Evolutionary conservation across 306 rosid genomes (phyloP), one percentile per base, ranked within the genome.

Genomic region (Cucumis cinereus): DNA sequence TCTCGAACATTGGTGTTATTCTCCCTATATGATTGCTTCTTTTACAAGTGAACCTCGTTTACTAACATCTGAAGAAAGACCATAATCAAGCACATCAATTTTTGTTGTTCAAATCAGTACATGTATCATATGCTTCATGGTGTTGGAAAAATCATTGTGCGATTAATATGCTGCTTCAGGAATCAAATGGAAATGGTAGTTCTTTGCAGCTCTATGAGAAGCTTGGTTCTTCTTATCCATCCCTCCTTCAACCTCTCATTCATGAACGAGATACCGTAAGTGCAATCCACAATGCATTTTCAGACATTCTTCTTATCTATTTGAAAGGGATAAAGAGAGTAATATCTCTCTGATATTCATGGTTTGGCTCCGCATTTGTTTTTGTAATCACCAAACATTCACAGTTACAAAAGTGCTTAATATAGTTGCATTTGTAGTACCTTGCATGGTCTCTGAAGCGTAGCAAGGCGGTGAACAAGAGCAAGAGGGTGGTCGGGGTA

Each of bases 391-490:
- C 11, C 10, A 60, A 3, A 35, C 49, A 3, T 35, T 64, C 20
- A 3, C 71, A 40, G 19, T 59, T 59, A 10, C 23, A 53, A 73
- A 73, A 19, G 47, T 73, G 3, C 38, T 62, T 63, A 66, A 17
- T 13, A 13, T 16, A 52, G 43, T 53, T 70, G 23, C 57, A 70
- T 77, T 80, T 77, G 68, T 88, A 94, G 97, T 94, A 90, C 81
- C 86, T 94, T 36, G 99, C 95, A 53, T 92, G 99, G 97, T 94
- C 97, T 53, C 36, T 90, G 59, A 92, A 94, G 89, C 57, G 96
- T 71, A 90, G 96, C 88, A 94, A 94, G 81, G 97, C 96, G 12
- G 98, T 94, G 77, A 91, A 94, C 66, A 86, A 88, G 61, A 75
- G 98, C 57, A 91, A 87, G 76, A 66, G 73, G n/a, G 96, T 94